phyloP scores from a whole-genome alignment of 2,329 filamentous ascomycete genomes.

The Xylariaceae sp. region DNA sequence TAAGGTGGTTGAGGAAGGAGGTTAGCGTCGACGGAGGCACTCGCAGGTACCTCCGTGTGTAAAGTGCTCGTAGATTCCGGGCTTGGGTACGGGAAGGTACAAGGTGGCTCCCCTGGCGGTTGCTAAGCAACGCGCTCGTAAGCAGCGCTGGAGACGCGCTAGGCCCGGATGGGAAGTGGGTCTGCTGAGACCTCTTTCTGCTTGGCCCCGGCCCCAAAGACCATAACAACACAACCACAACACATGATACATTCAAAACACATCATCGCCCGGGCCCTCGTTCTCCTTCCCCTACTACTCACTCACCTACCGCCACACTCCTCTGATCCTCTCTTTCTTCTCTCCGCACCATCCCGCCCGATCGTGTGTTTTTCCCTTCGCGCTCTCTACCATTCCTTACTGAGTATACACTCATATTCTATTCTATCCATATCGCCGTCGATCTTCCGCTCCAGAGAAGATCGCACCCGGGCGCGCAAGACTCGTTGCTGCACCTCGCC shows the following conservation, averaged over 20 bases:
- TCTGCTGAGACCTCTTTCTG: slow-evolving; percentile 26
- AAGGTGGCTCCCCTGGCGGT: slow-evolving; percentile 14
- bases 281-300: slow-evolving; percentile 11
- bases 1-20: not conserved
- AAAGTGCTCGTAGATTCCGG: not conserved
- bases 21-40: not conserved
- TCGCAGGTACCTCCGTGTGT: not conserved
- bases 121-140: slow-evolving; percentile 27
- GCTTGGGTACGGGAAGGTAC: not conserved
- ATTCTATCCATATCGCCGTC: not conserved
- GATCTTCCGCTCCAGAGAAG: not conserved
- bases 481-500: not conserved
- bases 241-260: slow-evolving; percentile 30
- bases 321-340: not conserved
- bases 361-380: not conserved
- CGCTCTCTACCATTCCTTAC: not conserved
- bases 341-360: slow-evolving; percentile 1
- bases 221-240: slow-evolving; percentile 28
- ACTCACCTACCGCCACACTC: slow-evolving; percentile 6
- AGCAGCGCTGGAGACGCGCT: slow-evolving; percentile 17
- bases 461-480: not conserved
- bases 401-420: not conserved
- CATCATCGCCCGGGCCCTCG: slow-evolving; percentile 24
- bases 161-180: slow-evolving; percentile 21
- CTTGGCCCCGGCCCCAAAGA: slow-evolving; percentile 22